These are phyloP conservation scores for Stylosanthes scabra DNA, from an alignment of 331 rosid species.

Conservation along the genomic window DNA sequence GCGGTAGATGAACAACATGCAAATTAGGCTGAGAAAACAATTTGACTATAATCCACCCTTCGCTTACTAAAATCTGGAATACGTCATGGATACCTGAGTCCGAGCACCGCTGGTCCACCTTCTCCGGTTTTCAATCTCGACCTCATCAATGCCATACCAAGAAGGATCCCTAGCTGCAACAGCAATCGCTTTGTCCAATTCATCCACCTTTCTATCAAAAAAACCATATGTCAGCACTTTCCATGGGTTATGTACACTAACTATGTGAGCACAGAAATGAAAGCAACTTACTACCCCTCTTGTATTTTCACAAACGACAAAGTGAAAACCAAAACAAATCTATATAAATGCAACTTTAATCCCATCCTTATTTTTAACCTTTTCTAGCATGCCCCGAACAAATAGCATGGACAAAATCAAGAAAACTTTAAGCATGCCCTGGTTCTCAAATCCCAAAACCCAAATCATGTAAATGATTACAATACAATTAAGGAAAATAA, in stretches of 20 bases:
- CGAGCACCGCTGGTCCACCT: conserved; percentile 91
- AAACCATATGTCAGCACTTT: conserved; percentile 57
- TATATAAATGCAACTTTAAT: neutral
- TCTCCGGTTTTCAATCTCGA: conserved; percentile 87
- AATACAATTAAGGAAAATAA: neutral
- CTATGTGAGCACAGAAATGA: neutral
- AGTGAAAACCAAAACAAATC: conserved; percentile 23
- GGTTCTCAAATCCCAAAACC: conserved; percentile 15
- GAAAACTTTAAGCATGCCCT: neutral
- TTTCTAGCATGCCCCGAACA: conserved; percentile 13
- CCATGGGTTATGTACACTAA: conserved; percentile 24
- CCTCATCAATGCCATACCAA: conserved; percentile 87
- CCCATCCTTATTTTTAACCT: conserved; percentile 12
- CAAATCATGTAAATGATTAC: conserved; percentile 11
- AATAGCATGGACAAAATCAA: neutral
- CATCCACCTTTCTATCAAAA: conserved; percentile 98
- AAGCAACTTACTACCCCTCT: conserved; percentile 18
- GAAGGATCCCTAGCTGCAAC: conserved; percentile 95
- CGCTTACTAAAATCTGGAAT: conserved; percentile 30
- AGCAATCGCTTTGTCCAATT: conserved; percentile 87
- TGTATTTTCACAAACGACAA: conserved; percentile 12
- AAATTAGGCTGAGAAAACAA: conserved; percentile 16
- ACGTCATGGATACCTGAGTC: conserved; percentile 65
- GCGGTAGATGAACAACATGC: neutral
- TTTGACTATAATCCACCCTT: conserved; percentile 11